Percentiles rank a stretch among this genome's conserved stretches.
Evolutionary conservation across 441 rosid species (phyloP).

Genomic region (Hura crepitans): DNA sequence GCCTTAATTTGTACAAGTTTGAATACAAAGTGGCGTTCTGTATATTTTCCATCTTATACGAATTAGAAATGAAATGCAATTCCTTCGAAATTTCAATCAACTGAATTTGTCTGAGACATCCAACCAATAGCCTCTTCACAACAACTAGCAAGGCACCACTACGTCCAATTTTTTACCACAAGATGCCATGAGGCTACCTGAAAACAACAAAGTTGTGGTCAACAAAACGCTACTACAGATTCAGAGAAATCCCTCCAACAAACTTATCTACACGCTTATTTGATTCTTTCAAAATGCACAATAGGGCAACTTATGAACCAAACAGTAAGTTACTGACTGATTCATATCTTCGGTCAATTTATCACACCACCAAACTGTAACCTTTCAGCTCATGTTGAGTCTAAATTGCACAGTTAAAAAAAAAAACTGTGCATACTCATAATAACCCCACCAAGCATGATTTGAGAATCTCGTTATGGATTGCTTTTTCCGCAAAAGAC

Average conservation of each 20-base stretch:
- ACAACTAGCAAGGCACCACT: neutral
- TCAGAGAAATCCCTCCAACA: neutral
- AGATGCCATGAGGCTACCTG: constrained; percentile 6
- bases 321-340: neutral
- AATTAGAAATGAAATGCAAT: no score
- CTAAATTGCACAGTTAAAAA: neutral
- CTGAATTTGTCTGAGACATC: neutral
- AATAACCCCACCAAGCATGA: constrained; percentile 17
- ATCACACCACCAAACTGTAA: neutral
- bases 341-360: neutral
- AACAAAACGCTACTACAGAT: neutral
- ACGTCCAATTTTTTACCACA: constrained; percentile 13
- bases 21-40: no score
- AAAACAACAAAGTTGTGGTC: constrained; percentile 19
- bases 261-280: neutral
- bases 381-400: neutral
- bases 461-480: constrained; percentile 10
- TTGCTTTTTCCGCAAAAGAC: constrained; percentile 10
- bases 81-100: neutral
- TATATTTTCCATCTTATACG: no score
- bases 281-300: neutral
- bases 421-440: neutral
- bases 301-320: neutral
- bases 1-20: no score
- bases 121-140: neutral